phyloP scores from a whole-genome alignment of 179 eudicot species.

The Amaranthus tricolor region DNA sequence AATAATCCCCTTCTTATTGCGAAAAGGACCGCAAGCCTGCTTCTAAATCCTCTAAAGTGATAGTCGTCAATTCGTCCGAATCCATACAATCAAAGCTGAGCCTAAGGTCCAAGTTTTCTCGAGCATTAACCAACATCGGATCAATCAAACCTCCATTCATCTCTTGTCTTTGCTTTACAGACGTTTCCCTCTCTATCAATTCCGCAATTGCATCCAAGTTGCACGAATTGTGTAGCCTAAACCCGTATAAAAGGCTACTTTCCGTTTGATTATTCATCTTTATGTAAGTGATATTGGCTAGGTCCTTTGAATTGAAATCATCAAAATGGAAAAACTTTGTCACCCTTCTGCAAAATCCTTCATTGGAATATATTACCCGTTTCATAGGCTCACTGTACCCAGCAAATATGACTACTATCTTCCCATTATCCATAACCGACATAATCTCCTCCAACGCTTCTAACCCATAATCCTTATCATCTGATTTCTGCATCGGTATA shows the following conservation, averaged over 20 bases:
- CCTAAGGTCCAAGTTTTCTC: conserved; percentile 83
- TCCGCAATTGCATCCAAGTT: conserved; percentile 53
- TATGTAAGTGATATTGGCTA: conserved; percentile 65
- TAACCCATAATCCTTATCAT: conserved; percentile 89
- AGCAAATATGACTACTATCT: conserved; percentile 89
- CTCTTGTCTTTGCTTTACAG: conserved; percentile 67
- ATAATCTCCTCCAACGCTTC: conserved; percentile 99
- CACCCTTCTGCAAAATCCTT: conserved; percentile 93
- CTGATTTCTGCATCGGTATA: conserved; percentile 87
- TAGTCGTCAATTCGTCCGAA: conserved; percentile 65
- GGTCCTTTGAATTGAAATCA: conserved; percentile 61
- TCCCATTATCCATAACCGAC: conserved; percentile 95
- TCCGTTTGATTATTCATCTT: conserved; percentile 69
- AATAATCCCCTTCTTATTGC: conserved; percentile 4
- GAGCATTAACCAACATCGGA: conserved; percentile 81
- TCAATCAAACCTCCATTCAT: conserved; percentile 94
- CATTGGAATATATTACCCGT: conserved; percentile 83
- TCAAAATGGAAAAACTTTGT: conserved; percentile 87
- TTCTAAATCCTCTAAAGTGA: conserved; percentile 71
- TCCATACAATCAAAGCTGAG: conserved; percentile 78
- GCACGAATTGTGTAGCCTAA: conserved; percentile 66
- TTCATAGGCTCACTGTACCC: conserved; percentile 96
- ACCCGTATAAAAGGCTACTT: conserved; percentile 67
- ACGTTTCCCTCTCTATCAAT: conserved; percentile 67
- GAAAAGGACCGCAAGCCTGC: conserved; percentile 57